These are phyloP conservation scores for Pneumocystis jirovecii DNA, from an alignment of 1,139 yeast species.

Conservation along the genomic window DNA sequence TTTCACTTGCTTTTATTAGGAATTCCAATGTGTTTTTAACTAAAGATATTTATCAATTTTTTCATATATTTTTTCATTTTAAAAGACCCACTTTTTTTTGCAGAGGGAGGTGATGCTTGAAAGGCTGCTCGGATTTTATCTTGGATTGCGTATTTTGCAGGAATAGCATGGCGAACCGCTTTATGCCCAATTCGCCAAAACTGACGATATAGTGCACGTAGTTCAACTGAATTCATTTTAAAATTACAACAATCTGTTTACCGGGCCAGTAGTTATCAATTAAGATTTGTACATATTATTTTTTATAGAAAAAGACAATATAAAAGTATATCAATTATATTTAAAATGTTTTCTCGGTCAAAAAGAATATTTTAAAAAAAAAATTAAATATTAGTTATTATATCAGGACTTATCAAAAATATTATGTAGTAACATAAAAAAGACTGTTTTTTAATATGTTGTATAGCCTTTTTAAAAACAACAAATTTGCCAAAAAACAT, in stretches of 20 bases:
- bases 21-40: conserved; percentile 15
- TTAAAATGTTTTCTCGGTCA: too few species aligned
- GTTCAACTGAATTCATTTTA: not conserved
- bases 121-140: conserved; percentile 1
- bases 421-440: too few species aligned
- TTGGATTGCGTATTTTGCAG: not conserved
- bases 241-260: not conserved
- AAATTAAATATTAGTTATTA: too few species aligned
- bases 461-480: too few species aligned
- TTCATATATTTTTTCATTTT: not conserved
- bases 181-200: not conserved
- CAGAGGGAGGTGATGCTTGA: not conserved
- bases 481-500: too few species aligned
- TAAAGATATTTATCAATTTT: not conserved
- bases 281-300: not conserved
- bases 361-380: too few species aligned
- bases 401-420: too few species aligned
- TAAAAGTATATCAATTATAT: too few species aligned
- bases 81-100: not conserved
- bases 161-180: conserved; percentile 1
- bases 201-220: conserved; percentile 2
- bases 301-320: not conserved
- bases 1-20: conserved; percentile 15
- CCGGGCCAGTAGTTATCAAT: not conserved
- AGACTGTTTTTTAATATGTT: too few species aligned